Evolutionary conservation across 345 rosid species (phyloP).

Genomic region (Melastoma malabathricum): DNA sequence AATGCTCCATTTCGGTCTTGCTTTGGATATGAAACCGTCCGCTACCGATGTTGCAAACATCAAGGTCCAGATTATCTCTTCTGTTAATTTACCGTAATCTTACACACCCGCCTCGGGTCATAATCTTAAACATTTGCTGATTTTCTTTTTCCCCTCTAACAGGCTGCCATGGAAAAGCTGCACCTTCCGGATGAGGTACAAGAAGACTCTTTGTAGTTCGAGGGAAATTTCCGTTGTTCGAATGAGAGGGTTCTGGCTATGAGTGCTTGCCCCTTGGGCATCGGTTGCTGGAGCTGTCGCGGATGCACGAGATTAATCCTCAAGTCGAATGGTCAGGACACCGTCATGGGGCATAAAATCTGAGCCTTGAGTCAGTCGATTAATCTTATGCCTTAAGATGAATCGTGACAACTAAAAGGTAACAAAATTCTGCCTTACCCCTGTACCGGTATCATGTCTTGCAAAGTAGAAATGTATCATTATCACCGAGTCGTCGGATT

Average conservation of each 20-base stretch:
- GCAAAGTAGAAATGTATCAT: too few relatives aligned
- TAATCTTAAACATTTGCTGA: neutral
- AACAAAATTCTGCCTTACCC: too few relatives aligned
- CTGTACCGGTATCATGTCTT: too few relatives aligned
- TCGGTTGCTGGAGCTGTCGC: conserved; percentile 40
- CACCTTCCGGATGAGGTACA: conserved; percentile 81
- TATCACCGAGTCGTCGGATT: too few relatives aligned
- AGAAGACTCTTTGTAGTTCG: conserved; percentile 42
- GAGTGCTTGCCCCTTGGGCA: conserved; percentile 9
- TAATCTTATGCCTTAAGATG: neutral
- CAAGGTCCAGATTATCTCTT: conserved; percentile 41
- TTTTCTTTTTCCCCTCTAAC: conserved; percentile 11
- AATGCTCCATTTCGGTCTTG: conserved; percentile 87
- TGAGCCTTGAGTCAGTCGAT: neutral
- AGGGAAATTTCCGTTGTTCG: neutral
- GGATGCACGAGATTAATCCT: conserved; percentile 5
- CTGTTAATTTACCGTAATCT: neutral
- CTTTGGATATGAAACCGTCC: conserved; percentile 94
- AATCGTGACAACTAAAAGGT: too few relatives aligned
- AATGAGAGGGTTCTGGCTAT: conserved; percentile 7
- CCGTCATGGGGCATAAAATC: neutral
- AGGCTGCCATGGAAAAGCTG: conserved; percentile 96
- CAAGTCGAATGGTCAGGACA: neutral
- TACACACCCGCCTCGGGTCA: neutral
- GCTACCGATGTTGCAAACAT: conserved; percentile 84